Base-by-base conservation (phyloP, 331 rosid genomes). In the Cydonia oblonga region DNA sequence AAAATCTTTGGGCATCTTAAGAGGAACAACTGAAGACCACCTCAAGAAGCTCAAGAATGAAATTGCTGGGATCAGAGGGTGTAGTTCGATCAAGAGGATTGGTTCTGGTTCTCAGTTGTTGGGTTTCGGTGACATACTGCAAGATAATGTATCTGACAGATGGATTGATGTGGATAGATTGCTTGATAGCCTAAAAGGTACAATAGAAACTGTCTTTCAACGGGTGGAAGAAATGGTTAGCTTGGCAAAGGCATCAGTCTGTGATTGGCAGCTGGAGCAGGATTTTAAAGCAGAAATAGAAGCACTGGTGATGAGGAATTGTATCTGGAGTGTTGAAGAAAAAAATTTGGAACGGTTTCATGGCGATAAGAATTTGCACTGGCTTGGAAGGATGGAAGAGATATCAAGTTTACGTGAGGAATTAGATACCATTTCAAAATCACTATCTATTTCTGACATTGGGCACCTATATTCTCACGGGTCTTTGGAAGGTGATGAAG, bases 211-310 rank as follows among this genome's bases (percentile, higher is more conserved):
- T 57, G 69, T 75, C 64, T 84, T 75, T 64, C 64, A 51, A 72
- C 83, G 67, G 73, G 76, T 79, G 61, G 91, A 80, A 80, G 79
- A 62, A n/a, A 68, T 75, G 78, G 71, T 83, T 77, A 75, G 19
- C 61, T 74, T 42, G 72, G 76, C 91, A 5, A 84, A 75, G 79
- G 75, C 74, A 38, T 86, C 92, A 16, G 78, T 82, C 66, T 82
- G 78, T 83, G 89, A 83, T 66, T 84, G 89, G 90, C 87, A 81
- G 75, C 85, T 51, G 76, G 96, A 87, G 76, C 93, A 74, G 74
- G 87, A 89, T 49, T 88, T 84, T 82, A 89, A 32, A 32, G 86
- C 85, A 52, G 86, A 95, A 76, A 81, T 88, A 73, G 97, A 95
- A 70, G 72, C 57, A 42, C 74, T 83, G 87, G 96, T 91, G 70